phyloP scores from a whole-genome alignment of 306 rosid genomes.

The Cicer chorassanicum region DNA sequence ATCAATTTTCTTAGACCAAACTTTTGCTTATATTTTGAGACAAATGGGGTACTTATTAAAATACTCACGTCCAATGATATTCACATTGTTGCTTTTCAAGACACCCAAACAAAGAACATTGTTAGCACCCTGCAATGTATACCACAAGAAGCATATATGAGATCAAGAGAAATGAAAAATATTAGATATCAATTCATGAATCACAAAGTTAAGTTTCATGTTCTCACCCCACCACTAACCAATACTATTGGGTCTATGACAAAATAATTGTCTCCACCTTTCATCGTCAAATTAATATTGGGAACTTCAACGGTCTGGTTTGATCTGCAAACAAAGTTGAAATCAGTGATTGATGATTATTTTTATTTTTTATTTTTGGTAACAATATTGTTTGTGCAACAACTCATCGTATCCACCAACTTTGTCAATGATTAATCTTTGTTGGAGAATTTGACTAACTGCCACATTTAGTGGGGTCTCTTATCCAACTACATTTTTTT shows the following conservation, averaged over 20 bases:
- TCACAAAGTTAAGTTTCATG: background rate
- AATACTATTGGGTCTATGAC: conserved; percentile 48
- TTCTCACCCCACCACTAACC: conserved; percentile 40
- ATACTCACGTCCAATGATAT: conserved; percentile 92
- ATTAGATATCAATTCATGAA: conserved; percentile 14
- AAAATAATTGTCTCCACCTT: conserved; percentile 66
- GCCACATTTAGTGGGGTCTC: too few species aligned
- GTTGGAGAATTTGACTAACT: too few species aligned
- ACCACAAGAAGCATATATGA: conserved; percentile 36
- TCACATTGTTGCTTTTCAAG: conserved; percentile 60
- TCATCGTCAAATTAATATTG: conserved; percentile 63
- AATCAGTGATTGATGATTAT: conserved; percentile 40
- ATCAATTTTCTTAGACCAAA: too few species aligned
- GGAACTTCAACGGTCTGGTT: conserved; percentile 49
- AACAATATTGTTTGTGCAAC: too few species aligned
- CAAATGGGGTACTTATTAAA: background rate
- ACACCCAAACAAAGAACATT: conserved; percentile 60
- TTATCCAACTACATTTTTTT: too few species aligned
- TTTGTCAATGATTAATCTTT: too few species aligned
- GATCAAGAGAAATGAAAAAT: conserved; percentile 22
- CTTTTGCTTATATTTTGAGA: too few species aligned
- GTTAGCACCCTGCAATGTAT: conserved; percentile 48
- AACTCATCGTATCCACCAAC: too few species aligned
- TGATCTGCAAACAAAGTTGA: conserved; percentile 52
- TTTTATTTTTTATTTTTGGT: too few species aligned